Percentiles rank a stretch among this genome's conserved stretches.
phyloP scores from a whole-genome alignment of 805 yeast species.

The Starmerella vaccinii region DNA sequence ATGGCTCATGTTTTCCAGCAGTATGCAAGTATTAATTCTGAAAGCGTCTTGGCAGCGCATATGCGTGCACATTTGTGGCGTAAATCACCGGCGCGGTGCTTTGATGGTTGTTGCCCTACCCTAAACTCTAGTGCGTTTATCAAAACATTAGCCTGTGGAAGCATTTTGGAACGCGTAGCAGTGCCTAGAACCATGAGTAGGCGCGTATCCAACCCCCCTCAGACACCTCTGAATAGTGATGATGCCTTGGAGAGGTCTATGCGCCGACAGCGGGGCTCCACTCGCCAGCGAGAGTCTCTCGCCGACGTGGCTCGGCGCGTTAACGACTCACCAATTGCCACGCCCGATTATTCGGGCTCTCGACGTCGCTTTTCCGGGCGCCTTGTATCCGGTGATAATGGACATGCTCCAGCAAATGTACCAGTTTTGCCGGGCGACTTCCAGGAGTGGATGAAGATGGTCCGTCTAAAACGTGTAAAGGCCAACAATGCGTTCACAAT shows the following conservation, averaged over 20 bases:
- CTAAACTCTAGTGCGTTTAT: not conserved
- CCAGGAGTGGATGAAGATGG: slow-evolving; percentile 63
- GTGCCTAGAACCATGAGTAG: not conserved
- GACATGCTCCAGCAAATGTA: not conserved
- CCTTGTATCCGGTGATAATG: not conserved
- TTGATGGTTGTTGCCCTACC: not conserved
- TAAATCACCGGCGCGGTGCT: not conserved
- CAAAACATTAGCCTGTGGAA: not conserved
- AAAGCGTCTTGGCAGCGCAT: too few species aligned
- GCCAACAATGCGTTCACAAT: slow-evolving; percentile 81
- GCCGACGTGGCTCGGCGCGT: slow-evolving; percentile 17
- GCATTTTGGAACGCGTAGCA: not conserved
- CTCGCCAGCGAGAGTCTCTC: slow-evolving; percentile 9
- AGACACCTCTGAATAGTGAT: slow-evolving; percentile 18
- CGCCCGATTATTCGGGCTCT: not conserved
- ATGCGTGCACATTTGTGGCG: not conserved
- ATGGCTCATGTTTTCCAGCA: too few species aligned
- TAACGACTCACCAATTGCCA: slow-evolving; percentile 15
- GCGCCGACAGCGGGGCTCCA: slow-evolving; percentile 12
- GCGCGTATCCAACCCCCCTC: slow-evolving; percentile 6
- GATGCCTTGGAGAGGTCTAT: slow-evolving; percentile 17
- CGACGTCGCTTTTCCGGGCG: not conserved
- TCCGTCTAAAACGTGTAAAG: slow-evolving; percentile 76
- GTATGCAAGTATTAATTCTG: too few species aligned
- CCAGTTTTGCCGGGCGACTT: slow-evolving; percentile 33